These are phyloP conservation scores for Coemansia sp. DNA, from an alignment of 192 early-diverging fungal genomes.

Conservation along the genomic window DNA sequence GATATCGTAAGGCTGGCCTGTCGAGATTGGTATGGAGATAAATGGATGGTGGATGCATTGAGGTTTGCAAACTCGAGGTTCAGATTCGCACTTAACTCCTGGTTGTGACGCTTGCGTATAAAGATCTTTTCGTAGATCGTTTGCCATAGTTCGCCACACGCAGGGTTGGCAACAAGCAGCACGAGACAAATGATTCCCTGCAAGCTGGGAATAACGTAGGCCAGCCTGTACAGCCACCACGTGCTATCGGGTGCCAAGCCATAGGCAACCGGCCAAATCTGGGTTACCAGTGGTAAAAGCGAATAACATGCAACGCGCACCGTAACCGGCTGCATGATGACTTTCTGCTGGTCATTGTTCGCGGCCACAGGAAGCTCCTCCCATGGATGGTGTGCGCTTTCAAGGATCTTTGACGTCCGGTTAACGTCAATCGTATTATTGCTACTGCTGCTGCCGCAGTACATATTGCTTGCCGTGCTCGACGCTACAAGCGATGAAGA, in stretches of 20 bases:
- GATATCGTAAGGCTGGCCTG: slow-evolving; percentile 7
- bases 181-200: slow-evolving; percentile 22
- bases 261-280: slow-evolving; percentile 21
- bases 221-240: slow-evolving; percentile 25
- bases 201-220: slow-evolving; percentile 8
- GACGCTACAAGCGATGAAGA: neutral
- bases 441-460: neutral
- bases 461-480: neutral
- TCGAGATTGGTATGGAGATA: slow-evolving; percentile 45
- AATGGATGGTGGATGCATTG: slow-evolving; percentile 31
- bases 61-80: slow-evolving; percentile 29
- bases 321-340: neutral
- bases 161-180: slow-evolving; percentile 19
- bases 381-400: slow-evolving; percentile 1
- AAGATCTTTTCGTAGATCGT: neutral
- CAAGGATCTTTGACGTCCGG: neutral
- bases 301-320: slow-evolving; percentile 13
- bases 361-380: slow-evolving; percentile 4
- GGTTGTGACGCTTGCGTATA: too few relatives aligned
- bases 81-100: slow-evolving; percentile 2
- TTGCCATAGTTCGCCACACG: slow-evolving; percentile 12
- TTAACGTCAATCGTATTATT: neutral
- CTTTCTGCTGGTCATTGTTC: neutral
- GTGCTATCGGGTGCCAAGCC: slow-evolving; percentile 5
- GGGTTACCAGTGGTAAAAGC: slow-evolving; percentile 13